These are phyloP conservation scores for Calcarisporium arbuscula DNA, from an alignment of 2,329 filamentous ascomycete genomes.

Conservation along the genomic window DNA sequence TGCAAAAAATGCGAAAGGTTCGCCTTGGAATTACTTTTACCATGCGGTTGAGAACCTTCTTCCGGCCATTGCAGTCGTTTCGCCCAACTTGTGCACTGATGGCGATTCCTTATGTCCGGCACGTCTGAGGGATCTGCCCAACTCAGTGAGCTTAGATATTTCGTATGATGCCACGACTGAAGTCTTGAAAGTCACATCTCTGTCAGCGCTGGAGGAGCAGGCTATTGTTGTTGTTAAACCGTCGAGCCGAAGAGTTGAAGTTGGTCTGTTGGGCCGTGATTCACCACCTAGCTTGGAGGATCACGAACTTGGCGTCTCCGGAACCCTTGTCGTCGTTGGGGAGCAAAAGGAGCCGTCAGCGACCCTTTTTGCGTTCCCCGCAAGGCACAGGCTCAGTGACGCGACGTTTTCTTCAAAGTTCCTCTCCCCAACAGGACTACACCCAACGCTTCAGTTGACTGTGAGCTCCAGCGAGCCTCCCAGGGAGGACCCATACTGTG, in stretches of 20 bases:
- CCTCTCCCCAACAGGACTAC: conserved; percentile 68
- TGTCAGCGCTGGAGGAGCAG: conserved; percentile 49
- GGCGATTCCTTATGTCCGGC: conserved; percentile 42
- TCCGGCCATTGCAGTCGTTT: conserved; percentile 47
- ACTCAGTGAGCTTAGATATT: conserved; percentile 64
- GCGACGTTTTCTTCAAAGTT: conserved; percentile 59
- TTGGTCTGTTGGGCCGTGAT: conserved; percentile 70
- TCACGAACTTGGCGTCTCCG: conserved; percentile 72
- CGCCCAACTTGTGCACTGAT: conserved; percentile 43
- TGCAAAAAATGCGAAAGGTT: conserved; percentile 22
- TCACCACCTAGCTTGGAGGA: conserved; percentile 51
- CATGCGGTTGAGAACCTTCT: conserved; percentile 53
- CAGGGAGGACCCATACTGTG: conserved; percentile 54
- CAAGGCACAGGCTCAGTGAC: conserved; percentile 61
- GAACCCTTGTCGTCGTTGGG: conserved; percentile 72
- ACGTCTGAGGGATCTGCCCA: conserved; percentile 34
- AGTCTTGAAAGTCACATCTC: conserved; percentile 56
- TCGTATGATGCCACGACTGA: conserved; percentile 67
- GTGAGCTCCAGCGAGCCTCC: conserved; percentile 49
- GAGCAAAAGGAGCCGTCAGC: conserved; percentile 66
- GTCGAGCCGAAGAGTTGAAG: conserved; percentile 58
- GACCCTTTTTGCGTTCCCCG: conserved; percentile 76
- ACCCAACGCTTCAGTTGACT: conserved; percentile 69
- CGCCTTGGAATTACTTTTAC: conserved; percentile 65
- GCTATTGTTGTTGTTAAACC: conserved; percentile 33